These are phyloP conservation scores for Amborella trichopoda DNA, from an alignment of 164 flowering plant genomes.

Conservation along the genomic window DNA sequence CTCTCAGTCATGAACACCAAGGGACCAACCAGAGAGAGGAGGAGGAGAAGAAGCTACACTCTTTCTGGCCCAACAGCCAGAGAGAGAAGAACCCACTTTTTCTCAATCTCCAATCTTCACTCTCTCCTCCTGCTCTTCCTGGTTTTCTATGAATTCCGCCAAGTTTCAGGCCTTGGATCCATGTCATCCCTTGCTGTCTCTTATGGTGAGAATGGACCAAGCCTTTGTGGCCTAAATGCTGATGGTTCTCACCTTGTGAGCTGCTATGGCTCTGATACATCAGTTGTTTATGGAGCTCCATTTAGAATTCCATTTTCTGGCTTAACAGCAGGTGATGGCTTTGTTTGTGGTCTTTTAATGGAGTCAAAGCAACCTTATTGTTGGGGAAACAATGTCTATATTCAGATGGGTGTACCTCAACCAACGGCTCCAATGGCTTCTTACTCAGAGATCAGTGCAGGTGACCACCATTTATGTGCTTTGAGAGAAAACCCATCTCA, in stretches of 20 bases:
- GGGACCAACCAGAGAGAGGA: no score
- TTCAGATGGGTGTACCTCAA: conserved; percentile 79
- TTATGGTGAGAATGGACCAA: conserved; percentile 88
- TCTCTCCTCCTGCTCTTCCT: no score
- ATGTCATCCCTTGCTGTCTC: conserved; percentile 90
- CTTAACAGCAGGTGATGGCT: conserved; percentile 82
- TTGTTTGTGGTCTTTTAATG: conserved; percentile 81
- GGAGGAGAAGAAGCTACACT: no score
- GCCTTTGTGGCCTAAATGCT: conserved; percentile 67
- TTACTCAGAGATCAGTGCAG: conserved; percentile 81
- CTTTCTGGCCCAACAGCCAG: no score
- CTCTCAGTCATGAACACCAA: no score
- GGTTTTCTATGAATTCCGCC: conserved; percentile 19
- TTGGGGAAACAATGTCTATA: conserved; percentile 75
- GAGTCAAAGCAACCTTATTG: conserved; percentile 71
- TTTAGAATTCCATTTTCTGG: conserved; percentile 44
- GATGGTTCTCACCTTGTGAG: conserved; percentile 74
- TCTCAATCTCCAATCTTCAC: no score
- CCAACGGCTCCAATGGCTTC: conserved; percentile 45
- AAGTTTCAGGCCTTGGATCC: conserved; percentile 63
- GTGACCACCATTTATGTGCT: conserved; percentile 87
- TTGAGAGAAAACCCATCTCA: conserved; percentile 18
- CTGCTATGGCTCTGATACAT: conserved; percentile 79
- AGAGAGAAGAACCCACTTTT: no score
- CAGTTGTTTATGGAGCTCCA: conserved; percentile 67